Percentiles rank a stretch among this genome's conserved stretches.
These are phyloP conservation scores for Annulohypoxylon truncatum DNA, from an alignment of 2,329 filamentous ascomycete species.

Conservation along the genomic window DNA sequence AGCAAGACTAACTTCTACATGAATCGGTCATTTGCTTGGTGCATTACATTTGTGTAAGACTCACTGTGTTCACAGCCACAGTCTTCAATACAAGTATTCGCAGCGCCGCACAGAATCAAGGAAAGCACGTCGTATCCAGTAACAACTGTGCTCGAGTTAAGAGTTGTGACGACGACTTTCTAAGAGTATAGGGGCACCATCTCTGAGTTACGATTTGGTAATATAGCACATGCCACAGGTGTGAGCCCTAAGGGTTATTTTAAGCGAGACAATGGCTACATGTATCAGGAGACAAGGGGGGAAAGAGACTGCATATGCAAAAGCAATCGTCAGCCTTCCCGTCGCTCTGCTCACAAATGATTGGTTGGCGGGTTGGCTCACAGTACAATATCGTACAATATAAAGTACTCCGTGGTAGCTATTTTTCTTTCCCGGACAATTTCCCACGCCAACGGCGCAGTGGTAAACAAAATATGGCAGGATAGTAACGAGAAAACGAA, in stretches of 20 bases:
- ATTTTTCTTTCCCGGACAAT: conserved; percentile 18
- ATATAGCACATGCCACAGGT: conserved; percentile 16
- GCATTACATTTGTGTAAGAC: conserved; percentile 27
- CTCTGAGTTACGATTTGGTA: conserved; percentile 3
- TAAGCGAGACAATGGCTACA: conserved; percentile 1
- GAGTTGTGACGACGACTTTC: conserved; percentile 4
- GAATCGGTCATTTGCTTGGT: conserved; percentile 13
- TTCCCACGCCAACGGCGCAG: conserved; percentile 19
- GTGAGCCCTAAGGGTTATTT: conserved; percentile 6
- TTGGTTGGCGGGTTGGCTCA: background rate
- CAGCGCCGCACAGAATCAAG: conserved; percentile 14
- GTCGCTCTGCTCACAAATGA: conserved; percentile 8
- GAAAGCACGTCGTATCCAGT: conserved; percentile 2
- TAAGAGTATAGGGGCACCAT: background rate
- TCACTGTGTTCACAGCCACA: conserved; percentile 11
- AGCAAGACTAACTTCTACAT: background rate
- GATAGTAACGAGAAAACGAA: conserved; percentile 12
- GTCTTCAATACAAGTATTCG: conserved; percentile 12
- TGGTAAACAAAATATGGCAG: background rate
- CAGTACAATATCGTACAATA: conserved; percentile 6
- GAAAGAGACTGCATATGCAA: conserved; percentile 5
- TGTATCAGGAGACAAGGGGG: background rate
- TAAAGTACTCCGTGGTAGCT: background rate
- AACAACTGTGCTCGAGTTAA: background rate
- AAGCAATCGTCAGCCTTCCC: conserved; percentile 19